Evolutionary conservation across 164 flowering plant species (phyloP), one percentile per base, ranked within the genome.

Genomic region (Paratinospora sagittata): DNA sequence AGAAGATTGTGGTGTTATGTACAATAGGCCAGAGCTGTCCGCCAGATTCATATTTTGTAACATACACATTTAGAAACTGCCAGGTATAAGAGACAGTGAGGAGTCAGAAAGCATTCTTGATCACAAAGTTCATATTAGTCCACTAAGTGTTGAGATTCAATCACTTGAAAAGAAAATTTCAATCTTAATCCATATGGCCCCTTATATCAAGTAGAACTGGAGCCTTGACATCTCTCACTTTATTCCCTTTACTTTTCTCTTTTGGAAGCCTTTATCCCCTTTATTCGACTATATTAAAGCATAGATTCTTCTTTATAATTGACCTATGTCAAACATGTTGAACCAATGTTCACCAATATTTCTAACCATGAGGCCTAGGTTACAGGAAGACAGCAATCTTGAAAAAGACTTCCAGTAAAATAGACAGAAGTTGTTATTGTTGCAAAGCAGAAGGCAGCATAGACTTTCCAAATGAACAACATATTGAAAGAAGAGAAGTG

Each of bases 21-120:
- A 81, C 84, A 66, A 90, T 81, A 58, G 98, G 97, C 99, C 99
- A 96, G 41, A 77, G 81, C 65, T 80, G 84, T 41, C 99, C 99
- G 64, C 96, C 90, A 39, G 80, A 85, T 57, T 96, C 90, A 71
- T 93, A 96, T 65, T 88, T 88, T 26, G 84, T 17, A 1, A 81
- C 55, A 71, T 96, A 96, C 21, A 96, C 99, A 73, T 93, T 89
- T 49, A 92, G 83, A 69, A 95, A 77, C 98, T 93, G 92, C 71
- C 83, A 68, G 19, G 63, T 14, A 19, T 19, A 55, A 69, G 4
- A 69, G 47, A 37, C 33, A 24, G 49, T 72, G 37, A 30, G 43
- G 72, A 12, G 30, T 70, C 65, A 60, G 60, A 27, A 19, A 52
- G 17, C 23, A 30, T 52, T 30, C 34, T 30, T 30, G 34, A 30